Evolutionary conservation across 2,329 filamentous ascomycete genomes (phyloP).

Genomic region (Rhytidhysteron rufulum): DNA sequence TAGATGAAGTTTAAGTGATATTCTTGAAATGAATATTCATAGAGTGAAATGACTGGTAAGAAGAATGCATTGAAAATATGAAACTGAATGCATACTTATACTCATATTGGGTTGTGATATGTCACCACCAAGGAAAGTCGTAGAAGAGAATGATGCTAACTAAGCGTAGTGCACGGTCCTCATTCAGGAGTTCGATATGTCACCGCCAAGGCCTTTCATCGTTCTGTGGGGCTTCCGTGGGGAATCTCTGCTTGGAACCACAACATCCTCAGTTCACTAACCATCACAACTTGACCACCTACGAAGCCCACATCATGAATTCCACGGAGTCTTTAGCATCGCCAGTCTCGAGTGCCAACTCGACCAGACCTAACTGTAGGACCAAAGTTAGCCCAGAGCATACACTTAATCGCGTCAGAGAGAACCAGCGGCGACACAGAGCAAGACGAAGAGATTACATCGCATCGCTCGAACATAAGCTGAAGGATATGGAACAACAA

Average conservation of each 20-base stretch:
- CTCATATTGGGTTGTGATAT: neutral
- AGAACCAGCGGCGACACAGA: slow-evolving; percentile 52
- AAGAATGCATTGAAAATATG: neutral
- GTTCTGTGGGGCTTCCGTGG: neutral
- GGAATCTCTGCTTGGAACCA: neutral
- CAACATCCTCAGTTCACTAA: no score
- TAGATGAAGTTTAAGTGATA: neutral
- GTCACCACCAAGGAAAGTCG: slow-evolving; percentile 1
- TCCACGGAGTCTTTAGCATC: neutral
- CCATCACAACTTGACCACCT: no score
- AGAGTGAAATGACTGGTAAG: no score
- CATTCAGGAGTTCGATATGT: neutral
- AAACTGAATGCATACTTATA: neutral
- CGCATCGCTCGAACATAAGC: slow-evolving; percentile 34
- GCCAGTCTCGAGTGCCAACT: neutral
- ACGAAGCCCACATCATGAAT: no score
- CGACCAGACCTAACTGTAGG: slow-evolving; percentile 4
- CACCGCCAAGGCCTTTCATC: neutral
- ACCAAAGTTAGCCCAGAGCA: slow-evolving; percentile 30
- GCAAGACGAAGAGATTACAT: slow-evolving; percentile 42
- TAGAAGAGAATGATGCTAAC: neutral
- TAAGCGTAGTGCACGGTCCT: neutral
- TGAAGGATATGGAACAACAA: slow-evolving; percentile 24
- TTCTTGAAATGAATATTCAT: neutral
- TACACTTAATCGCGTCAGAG: slow-evolving; percentile 42